Base-by-base conservation (phyloP, 352 stramenopile genomes). In the Pythium plurisporium region DNA sequence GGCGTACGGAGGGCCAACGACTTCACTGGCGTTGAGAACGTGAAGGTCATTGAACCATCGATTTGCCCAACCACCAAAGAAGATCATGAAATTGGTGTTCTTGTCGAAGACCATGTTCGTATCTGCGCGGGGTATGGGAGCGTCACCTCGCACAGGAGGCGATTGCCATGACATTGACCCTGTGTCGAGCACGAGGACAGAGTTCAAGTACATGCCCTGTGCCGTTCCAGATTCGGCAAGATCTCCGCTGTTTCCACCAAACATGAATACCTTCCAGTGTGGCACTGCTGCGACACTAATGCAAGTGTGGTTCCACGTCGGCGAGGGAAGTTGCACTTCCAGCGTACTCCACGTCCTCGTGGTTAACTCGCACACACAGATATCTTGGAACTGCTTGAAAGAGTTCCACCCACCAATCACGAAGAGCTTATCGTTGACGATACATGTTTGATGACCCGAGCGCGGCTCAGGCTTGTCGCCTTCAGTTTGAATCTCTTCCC, bases 261-360 rank as follows among this genome's bases (percentile, higher is more conserved):
- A 99, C 51, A 98, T 80, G 60, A 99, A 99, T 3, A 99, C 77
- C 65, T 99, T 98, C 94, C 94, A 98, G 70, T 98, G 70, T 4
- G 96, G 96, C n/a, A 99, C 96, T 27, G 96, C 95, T 19, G 82
- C 80, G 9, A 98, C 93, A 36, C 84, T 91, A 11, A 98, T 83
- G 33, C 94, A 96, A 17, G 93, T 86, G 73, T 98, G 95, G 64
- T 98, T 98, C 96, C 96, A 99, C 27, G 85, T 95, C 5, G 87
- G 87, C 12, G 77, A 72, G 17, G 69, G 72, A 22, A 91, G 51
- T 19, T 70, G 67, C 34, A 79, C 73, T 10, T 69, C 71, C 1
- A 87, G 62, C 38, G 76, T 69, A 26, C 73, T 96, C 95, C 94
- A 98, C 0, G 77, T 89, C 49, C 79, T 82, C 2, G 76, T 95